A percentile compares a stretch with the other conserved stretches of the same genome.
Evolutionary conservation across 768 basidiomycete species (phyloP).

Genomic region (Suillus alpinus): DNA sequence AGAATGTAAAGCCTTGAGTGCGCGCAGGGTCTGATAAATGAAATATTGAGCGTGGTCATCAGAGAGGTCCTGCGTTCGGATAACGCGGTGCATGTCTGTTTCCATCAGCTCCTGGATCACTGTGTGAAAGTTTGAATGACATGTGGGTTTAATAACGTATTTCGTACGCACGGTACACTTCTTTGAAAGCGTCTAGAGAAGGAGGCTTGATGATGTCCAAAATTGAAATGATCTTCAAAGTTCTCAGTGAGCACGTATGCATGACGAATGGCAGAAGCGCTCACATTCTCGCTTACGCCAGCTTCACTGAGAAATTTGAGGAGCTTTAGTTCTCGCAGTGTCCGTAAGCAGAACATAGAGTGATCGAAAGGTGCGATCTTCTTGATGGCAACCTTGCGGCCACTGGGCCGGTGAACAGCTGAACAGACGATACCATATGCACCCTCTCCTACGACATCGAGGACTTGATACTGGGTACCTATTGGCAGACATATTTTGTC

Average conservation of each 20-base stretch:
- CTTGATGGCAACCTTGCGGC: conserved; percentile 95
- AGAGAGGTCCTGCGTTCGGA: conserved; percentile 90
- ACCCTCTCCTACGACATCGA: conserved; percentile 86
- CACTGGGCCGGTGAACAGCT: conserved; percentile 81
- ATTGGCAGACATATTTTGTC: not conserved
- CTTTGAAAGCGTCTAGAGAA: conserved; percentile 79
- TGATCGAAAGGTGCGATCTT: conserved; percentile 95
- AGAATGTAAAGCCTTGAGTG: conserved; percentile 93
- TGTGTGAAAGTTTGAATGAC: conserved; percentile 28
- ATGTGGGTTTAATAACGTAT: not conserved
- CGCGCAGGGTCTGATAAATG: conserved; percentile 91
- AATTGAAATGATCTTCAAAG: conserved; percentile 76
- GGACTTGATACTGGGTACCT: conserved; percentile 81
- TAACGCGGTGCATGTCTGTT: conserved; percentile 96
- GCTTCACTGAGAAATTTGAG: conserved; percentile 84
- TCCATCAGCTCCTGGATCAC: conserved; percentile 94
- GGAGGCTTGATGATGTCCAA: conserved; percentile 85
- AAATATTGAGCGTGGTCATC: conserved; percentile 96
- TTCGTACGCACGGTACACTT: conserved; percentile 65
- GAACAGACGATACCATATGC: conserved; percentile 97
- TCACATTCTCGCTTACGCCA: conserved; percentile 85
- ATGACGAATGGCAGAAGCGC: conserved; percentile 4
- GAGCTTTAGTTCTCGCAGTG: conserved; percentile 84
- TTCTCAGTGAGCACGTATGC: conserved; percentile 1
- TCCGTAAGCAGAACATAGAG: conserved; percentile 90